Evolutionary conservation across 2,329 filamentous ascomycete species (phyloP), one percentile per base, ranked within the genome.

Genomic region (Ceratocystis huliohia): DNA sequence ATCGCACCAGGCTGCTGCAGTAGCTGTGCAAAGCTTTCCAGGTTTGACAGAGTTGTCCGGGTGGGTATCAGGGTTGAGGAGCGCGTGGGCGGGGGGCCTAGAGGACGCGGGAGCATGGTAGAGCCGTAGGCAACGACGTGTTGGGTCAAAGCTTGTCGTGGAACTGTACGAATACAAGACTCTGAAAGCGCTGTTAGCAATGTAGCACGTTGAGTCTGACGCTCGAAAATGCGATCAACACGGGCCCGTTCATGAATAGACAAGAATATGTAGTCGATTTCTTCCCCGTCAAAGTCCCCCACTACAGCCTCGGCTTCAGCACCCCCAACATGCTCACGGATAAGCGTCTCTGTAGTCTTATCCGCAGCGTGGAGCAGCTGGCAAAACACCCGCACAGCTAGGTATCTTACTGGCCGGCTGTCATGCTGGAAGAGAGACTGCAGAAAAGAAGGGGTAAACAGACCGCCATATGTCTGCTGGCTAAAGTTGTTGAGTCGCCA

Each of bases 401-500:
- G 80, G 75, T 92, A 96, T 75, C 88, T 84, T 63, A 96, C 82
- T 17, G 82, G 77, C 67, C 76, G 78, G 70, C 81, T 80, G 61
- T 76, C 72, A 73, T 87, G 82, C 64, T 79, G 77, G 70, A 96
- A 88, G 13, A 95, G 78, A 37, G 76, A 76, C 75, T 91, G 86
- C 56, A 96, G 79, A 69, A 83, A 82, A 61, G 84, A 81, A 0
- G 88, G 85, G 45, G 84, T 83, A 44, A 91, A 81, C 71, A 85
- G 78, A 67, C 77, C 78, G 8, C 82, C 82, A 72, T 92, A 96
- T 3, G 81, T 82, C 56, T 82, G 79, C 70, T 83, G 80, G 73
- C 96, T 87, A 72, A 89, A 89, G 72, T 84, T 88, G 68, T 96
- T 79, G 20, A 97, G 81, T 70, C 94, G 84, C 78, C 91, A 95